These are phyloP conservation scores for Penicillium daleae DNA, from an alignment of 495 filamentous ascomycete genomes.

Conservation along the genomic window DNA sequence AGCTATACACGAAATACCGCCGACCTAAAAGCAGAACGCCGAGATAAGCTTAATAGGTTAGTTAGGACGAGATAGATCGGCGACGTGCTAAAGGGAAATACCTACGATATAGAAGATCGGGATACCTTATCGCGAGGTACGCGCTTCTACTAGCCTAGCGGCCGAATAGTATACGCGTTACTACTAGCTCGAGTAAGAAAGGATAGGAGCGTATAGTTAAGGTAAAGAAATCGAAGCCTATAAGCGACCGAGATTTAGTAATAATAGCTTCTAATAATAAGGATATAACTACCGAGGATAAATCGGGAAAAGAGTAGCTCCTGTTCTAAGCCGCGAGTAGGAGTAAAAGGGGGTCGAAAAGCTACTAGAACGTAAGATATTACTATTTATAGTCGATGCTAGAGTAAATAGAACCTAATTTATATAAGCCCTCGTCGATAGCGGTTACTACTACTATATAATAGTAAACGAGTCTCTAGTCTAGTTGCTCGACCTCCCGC, in stretches of 20 bases:
- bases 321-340: no score
- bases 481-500: background rate
- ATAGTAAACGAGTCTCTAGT: no score
- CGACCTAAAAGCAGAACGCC: background rate
- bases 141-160: background rate
- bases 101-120: no score
- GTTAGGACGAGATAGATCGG: conserved; percentile 1
- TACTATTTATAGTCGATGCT: no score
- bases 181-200: background rate
- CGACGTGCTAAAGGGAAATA: no score
- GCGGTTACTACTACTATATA: no score
- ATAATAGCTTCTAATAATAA: background rate
- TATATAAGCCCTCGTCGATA: no score
- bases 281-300: background rate
- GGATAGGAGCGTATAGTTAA: background rate
- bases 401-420: no score
- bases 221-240: background rate
- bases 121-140: background rate
- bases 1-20: no score
- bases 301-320: no score
- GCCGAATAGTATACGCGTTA: background rate
- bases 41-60: conserved; percentile 2
- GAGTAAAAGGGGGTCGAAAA: no score
- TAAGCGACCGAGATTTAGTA: background rate
- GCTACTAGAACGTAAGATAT: no score